Evolutionary conservation across 176 grass and related monocot genomes (phyloP).

Genomic region (Otatea glauca): DNA sequence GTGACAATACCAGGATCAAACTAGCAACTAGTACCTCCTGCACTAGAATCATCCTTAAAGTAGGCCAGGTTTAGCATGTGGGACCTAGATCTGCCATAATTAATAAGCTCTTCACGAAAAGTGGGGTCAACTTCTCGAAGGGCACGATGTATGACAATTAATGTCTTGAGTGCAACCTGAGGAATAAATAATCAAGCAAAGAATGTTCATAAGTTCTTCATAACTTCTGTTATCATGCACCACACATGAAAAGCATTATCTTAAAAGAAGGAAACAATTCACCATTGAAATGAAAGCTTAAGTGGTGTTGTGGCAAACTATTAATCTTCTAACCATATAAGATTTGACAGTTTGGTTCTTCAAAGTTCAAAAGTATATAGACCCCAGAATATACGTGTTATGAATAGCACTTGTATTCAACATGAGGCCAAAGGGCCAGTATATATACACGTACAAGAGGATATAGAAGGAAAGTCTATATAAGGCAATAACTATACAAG

Average conservation of each 20-base stretch:
- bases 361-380: not conserved
- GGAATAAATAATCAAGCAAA: slow-evolving; percentile 33
- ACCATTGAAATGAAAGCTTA: not conserved
- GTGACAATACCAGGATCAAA: slow-evolving; percentile 23
- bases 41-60: slow-evolving; percentile 98
- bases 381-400: not conserved
- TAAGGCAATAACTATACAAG: too few relatives aligned
- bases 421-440: too few relatives aligned
- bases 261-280: slow-evolving; percentile 7
- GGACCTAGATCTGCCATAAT: slow-evolving; percentile 91
- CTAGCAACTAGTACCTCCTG: slow-evolving; percentile 67
- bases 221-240: not conserved
- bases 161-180: slow-evolving; percentile 96
- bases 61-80: slow-evolving; percentile 99
- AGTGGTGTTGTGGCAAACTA: not conserved
- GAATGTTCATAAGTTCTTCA: slow-evolving; percentile 32
- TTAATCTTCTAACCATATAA: not conserved
- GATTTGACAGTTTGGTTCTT: not conserved
- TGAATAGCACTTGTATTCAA: too few relatives aligned
- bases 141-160: slow-evolving; percentile 95
- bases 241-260: not conserved
- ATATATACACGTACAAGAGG: too few relatives aligned
- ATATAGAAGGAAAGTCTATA: too few relatives aligned
- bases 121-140: slow-evolving; percentile 94
- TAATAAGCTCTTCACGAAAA: slow-evolving; percentile 94